These are phyloP conservation scores for Fusarium sterilihyphosum DNA, from an alignment of 2,329 filamentous ascomycete genomes.

Conservation along the genomic window DNA sequence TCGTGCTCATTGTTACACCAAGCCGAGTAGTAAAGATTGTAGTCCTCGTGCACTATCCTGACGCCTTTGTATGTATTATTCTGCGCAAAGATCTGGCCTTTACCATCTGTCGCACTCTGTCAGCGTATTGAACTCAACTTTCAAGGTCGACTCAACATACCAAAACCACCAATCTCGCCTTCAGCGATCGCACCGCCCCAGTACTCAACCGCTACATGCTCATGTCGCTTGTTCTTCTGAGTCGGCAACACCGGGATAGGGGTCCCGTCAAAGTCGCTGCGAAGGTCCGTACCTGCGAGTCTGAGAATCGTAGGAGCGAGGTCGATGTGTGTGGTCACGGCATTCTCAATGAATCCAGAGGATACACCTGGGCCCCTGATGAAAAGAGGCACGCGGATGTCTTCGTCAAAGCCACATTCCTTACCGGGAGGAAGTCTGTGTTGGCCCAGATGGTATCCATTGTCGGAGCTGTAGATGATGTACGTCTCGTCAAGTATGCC, in stretches of 20 bases:
- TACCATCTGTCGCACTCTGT: constrained; percentile 27
- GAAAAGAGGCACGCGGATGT: constrained; percentile 67
- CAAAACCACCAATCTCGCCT: constrained; percentile 46
- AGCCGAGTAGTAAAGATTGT: constrained; percentile 72
- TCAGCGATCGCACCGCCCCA: constrained; percentile 59
- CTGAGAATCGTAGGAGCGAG: constrained; percentile 69
- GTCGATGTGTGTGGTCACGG: constrained; percentile 70
- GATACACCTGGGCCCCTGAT: constrained; percentile 65
- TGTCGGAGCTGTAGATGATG: constrained; percentile 68
- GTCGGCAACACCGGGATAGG: constrained; percentile 57
- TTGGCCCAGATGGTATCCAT: constrained; percentile 69
- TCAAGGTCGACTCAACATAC: constrained; percentile 7
- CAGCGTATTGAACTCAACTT: not conserved
- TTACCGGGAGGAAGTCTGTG: constrained; percentile 68
- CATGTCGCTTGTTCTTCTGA: constrained; percentile 48
- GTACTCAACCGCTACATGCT: constrained; percentile 68
- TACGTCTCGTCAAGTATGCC: constrained; percentile 72
- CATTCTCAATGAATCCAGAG: constrained; percentile 49
- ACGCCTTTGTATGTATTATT: constrained; percentile 71
- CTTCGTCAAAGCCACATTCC: constrained; percentile 66
- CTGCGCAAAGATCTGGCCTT: constrained; percentile 16
- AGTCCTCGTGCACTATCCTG: constrained; percentile 62
- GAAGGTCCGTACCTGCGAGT: constrained; percentile 52
- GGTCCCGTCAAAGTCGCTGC: constrained; percentile 65
- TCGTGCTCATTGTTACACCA: constrained; percentile 77